phyloP scores from a whole-genome alignment of 2,329 filamentous ascomycete species.

The Davidsoniella virescens region DNA sequence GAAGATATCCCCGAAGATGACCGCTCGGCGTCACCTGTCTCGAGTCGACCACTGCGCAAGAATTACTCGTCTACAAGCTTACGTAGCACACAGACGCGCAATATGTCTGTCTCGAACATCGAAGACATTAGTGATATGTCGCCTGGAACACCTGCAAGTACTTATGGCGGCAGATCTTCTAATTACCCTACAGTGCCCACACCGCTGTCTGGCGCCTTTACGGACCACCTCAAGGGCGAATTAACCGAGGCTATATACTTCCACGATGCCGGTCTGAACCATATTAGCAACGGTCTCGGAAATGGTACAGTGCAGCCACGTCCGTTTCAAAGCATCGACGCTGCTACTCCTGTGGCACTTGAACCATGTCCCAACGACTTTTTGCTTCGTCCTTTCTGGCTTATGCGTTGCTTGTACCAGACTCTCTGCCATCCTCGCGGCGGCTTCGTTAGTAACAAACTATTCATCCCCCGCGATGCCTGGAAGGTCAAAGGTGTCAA shows the following conservation, averaged over 20 bases:
- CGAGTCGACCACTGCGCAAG: slow-evolving; percentile 40
- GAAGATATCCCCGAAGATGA: slow-evolving; percentile 19
- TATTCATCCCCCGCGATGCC: slow-evolving; percentile 84
- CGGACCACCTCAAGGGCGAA: slow-evolving; percentile 37
- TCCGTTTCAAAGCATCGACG: slow-evolving; percentile 42
- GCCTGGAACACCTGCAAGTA: slow-evolving; percentile 57
- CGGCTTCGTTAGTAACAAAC: slow-evolving; percentile 76
- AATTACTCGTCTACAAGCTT: slow-evolving; percentile 57
- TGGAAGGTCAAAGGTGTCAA: slow-evolving; percentile 93
- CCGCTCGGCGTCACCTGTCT: slow-evolving; percentile 37
- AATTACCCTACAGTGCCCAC: slow-evolving; percentile 51
- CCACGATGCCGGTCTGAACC: slow-evolving; percentile 68
- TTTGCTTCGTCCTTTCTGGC: slow-evolving; percentile 88
- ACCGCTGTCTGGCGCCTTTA: slow-evolving; percentile 46
- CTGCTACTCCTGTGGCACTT: slow-evolving; percentile 53
- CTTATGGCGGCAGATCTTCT: slow-evolving; percentile 31
- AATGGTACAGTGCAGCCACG: slow-evolving; percentile 21
- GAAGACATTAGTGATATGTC: slow-evolving; percentile 51
- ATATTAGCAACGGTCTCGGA: slow-evolving; percentile 4
- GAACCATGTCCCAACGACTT: slow-evolving; percentile 85
- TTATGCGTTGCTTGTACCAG: slow-evolving; percentile 89
- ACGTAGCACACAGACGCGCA: slow-evolving; percentile 56
- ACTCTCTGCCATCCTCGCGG: slow-evolving; percentile 82
- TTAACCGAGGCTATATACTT: slow-evolving; percentile 57
- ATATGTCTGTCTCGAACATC: slow-evolving; percentile 48